Evolutionary conservation across 2,329 filamentous ascomycete species (phyloP).

Genomic region (Colletotrichum aenigma): DNA sequence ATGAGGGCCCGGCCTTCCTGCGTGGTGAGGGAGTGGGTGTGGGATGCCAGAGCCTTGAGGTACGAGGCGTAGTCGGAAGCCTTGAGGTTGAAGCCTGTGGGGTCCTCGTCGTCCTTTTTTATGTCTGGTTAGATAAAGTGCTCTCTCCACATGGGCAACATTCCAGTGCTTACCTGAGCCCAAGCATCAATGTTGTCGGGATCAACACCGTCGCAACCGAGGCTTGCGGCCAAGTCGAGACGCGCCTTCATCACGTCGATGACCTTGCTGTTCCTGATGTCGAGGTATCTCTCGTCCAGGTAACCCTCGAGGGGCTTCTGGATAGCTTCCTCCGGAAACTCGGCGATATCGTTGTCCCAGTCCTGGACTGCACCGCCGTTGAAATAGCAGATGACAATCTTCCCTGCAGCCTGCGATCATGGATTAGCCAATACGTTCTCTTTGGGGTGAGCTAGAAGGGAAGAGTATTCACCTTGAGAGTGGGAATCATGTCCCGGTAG

Average conservation of each 20-base stretch:
- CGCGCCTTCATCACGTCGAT: slow-evolving; percentile 34
- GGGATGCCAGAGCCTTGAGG: slow-evolving; percentile 29
- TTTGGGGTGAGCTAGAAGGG: no score
- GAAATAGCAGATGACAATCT: slow-evolving; percentile 38
- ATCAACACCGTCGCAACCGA: slow-evolving; percentile 37
- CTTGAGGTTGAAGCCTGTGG: slow-evolving; percentile 32
- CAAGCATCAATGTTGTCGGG: slow-evolving; percentile 38
- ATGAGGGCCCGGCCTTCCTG: slow-evolving; percentile 26
- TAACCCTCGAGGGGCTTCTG: slow-evolving; percentile 27
- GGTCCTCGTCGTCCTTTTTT: slow-evolving; percentile 25
- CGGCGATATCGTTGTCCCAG: slow-evolving; percentile 25
- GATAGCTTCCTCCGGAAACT: slow-evolving; percentile 27
- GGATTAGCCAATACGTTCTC: no score
- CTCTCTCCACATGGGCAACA: neutral
- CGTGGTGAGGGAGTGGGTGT: slow-evolving; percentile 32
- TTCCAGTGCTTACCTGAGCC: slow-evolving; percentile 15
- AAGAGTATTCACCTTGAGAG: slow-evolving; percentile 27
- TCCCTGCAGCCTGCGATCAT: slow-evolving; percentile 21
- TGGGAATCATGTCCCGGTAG: slow-evolving; percentile 29
- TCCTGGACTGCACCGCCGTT: slow-evolving; percentile 34
- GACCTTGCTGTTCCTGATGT: slow-evolving; percentile 28
- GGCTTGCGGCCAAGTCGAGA: slow-evolving; percentile 27
- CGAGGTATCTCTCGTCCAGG: slow-evolving; percentile 33
- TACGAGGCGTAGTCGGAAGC: slow-evolving; percentile 31
- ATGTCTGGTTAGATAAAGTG: neutral